Percentiles rank a stretch among this genome's conserved stretches.
Conservation (phyloP, 306 rosid genomes). For the Argentina anserina region DNA sequence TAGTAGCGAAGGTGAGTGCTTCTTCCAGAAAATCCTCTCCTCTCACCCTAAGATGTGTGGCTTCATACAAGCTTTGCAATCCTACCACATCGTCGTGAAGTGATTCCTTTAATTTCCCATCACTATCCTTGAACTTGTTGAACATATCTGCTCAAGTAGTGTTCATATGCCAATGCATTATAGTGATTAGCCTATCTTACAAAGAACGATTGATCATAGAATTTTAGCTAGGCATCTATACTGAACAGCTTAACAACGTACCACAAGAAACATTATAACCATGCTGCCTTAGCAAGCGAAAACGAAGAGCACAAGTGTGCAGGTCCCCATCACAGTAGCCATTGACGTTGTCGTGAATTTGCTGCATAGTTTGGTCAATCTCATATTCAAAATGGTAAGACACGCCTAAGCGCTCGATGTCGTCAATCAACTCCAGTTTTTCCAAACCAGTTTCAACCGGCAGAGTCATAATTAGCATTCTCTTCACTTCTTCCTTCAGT, state of each 20-base stretch:
- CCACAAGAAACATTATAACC: background rate
- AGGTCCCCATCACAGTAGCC: background rate
- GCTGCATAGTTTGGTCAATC: background rate
- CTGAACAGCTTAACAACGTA: background rate
- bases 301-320: background rate
- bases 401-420: background rate
- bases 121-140: background rate
- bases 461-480: background rate
- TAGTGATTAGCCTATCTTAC: background rate
- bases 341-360: background rate
- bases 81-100: background rate
- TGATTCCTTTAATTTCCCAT: background rate
- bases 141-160: background rate
- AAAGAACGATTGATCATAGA: too few relatives aligned
- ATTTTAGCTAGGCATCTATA: too few relatives aligned
- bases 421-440: background rate
- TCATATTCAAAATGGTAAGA: background rate
- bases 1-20: slow-evolving; percentile 6
- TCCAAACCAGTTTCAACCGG: background rate
- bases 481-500: background rate
- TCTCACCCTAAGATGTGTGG: background rate
- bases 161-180: background rate
- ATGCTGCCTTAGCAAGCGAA: background rate
- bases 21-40: slow-evolving; percentile 14
- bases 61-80: slow-evolving; percentile 14